These are phyloP conservation scores for Nemania sp. DNA, from an alignment of 2,329 filamentous ascomycete species.

Conservation along the genomic window DNA sequence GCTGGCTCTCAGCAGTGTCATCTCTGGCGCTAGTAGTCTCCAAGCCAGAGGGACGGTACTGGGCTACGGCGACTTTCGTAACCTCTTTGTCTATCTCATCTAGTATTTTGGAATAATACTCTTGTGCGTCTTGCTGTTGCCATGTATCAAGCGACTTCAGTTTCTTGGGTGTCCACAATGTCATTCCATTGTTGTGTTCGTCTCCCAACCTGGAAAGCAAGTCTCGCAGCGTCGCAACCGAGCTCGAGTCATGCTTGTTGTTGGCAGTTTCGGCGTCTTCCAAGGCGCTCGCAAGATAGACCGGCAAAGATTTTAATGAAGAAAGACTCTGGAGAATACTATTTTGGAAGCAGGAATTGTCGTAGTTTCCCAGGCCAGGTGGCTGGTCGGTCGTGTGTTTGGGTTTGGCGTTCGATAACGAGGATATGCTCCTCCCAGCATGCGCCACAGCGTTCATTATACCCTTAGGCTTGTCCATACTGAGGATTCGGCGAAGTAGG, in stretches of 20 bases:
- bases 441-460: slow-evolving; percentile 69
- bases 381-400: slow-evolving; percentile 61
- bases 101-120: slow-evolving; percentile 92
- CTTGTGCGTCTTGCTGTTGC: slow-evolving; percentile 97
- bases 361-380: slow-evolving; percentile 85
- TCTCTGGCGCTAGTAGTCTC: slow-evolving; percentile 56
- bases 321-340: slow-evolving; percentile 90
- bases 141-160: slow-evolving; percentile 94
- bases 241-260: slow-evolving; percentile 51
- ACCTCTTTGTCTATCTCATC: slow-evolving; percentile 87
- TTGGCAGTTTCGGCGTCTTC: slow-evolving; percentile 44
- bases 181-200: slow-evolving; percentile 76
- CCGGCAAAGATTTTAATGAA: slow-evolving; percentile 76
- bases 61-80: slow-evolving; percentile 58
- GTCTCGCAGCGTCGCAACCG: slow-evolving; percentile 66
- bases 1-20: slow-evolving; percentile 59
- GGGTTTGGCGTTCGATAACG: slow-evolving; percentile 62
- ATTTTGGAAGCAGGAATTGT: slow-evolving; percentile 98
- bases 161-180: slow-evolving; percentile 83
- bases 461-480: slow-evolving; percentile 65
- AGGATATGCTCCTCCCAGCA: slow-evolving; percentile 67
- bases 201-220: slow-evolving; percentile 79
- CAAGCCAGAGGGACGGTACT: slow-evolving; percentile 54
- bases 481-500: slow-evolving; percentile 71
- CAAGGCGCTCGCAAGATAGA: slow-evolving; percentile 68